Percentiles rank a stretch among this genome's conserved stretches.
phyloP scores from a whole-genome alignment of 1,284 basidiomycete genomes.

The Ganoderma lucidum region DNA sequence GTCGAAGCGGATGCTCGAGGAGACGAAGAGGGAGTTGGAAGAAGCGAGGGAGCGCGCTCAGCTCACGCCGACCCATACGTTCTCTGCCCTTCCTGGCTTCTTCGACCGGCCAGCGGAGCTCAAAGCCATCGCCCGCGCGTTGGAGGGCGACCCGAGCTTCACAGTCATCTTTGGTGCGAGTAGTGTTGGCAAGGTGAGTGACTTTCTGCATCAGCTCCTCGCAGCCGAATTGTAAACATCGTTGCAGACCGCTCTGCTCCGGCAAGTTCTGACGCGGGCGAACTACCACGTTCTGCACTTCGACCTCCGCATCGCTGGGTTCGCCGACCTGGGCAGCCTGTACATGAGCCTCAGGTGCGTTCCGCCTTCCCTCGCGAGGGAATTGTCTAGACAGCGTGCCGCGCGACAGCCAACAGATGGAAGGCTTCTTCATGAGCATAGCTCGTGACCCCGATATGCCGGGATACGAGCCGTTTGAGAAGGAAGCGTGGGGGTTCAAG shows the following conservation, averaged over 20 bases:
- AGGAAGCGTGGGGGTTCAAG: slow-evolving; percentile 81
- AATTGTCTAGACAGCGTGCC: not conserved
- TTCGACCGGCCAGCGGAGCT: slow-evolving; percentile 73
- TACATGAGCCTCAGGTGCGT: slow-evolving; percentile 65
- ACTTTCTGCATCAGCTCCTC: not conserved
- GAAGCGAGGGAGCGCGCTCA: slow-evolving; percentile 73
- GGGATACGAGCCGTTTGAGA: slow-evolving; percentile 78
- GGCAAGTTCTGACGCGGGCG: slow-evolving; percentile 74
- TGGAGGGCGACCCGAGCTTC: slow-evolving; percentile 79
- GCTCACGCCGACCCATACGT: slow-evolving; percentile 78
- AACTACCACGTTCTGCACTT: slow-evolving; percentile 84
- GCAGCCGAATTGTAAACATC: not conserved
- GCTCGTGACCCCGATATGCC: slow-evolving; percentile 51
- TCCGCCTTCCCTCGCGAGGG: not conserved
- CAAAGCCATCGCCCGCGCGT: slow-evolving; percentile 64
- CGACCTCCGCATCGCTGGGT: slow-evolving; percentile 84
- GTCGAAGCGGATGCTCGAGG: slow-evolving; percentile 75
- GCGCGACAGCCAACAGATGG: slow-evolving; percentile 71
- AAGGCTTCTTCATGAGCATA: slow-evolving; percentile 77
- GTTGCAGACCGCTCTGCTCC: slow-evolving; percentile 72
- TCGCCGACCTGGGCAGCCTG: slow-evolving; percentile 79
- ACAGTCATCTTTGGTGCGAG: slow-evolving; percentile 85
- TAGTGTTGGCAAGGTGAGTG: slow-evolving; percentile 74
- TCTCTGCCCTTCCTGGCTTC: slow-evolving; percentile 78
- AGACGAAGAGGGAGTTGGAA: slow-evolving; percentile 74